Conservation (phyloP, 176 grass and related monocot genomes). For the maize (Zea mays) region DNA sequence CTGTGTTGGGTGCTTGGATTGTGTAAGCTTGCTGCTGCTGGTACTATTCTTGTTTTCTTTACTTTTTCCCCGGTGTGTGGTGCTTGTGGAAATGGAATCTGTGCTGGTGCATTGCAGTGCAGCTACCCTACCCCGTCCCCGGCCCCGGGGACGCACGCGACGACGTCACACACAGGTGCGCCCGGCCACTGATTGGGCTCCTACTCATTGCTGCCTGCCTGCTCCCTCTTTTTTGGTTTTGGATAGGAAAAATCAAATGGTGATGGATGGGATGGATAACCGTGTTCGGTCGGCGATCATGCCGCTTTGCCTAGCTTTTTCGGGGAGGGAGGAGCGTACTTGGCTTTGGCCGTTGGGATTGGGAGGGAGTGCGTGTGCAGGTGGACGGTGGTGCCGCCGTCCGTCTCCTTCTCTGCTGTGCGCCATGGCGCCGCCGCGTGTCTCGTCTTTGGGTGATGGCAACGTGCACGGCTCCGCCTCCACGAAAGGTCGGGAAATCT, state of each 20-base stretch:
- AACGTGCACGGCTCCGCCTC: background rate
- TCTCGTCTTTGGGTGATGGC: background rate
- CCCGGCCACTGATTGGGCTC: slow-evolving; percentile 1
- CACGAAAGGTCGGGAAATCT: background rate
- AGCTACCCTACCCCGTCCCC: background rate
- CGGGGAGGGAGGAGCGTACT: slow-evolving; percentile 5
- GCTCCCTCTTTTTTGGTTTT: background rate
- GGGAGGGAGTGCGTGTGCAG: background rate
- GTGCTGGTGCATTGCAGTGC: background rate
- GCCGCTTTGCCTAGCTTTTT: background rate
- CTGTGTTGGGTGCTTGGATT: no score
- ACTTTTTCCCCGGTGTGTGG: no score
- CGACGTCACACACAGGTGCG: slow-evolving; percentile 18
- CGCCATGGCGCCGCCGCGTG: background rate
- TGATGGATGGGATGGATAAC: background rate
- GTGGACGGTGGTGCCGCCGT: no score
- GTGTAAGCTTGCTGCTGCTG: no score
- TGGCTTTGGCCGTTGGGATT: background rate
- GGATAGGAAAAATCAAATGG: background rate
- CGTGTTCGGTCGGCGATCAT: background rate
- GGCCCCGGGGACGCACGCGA: background rate
- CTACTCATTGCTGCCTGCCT: slow-evolving; percentile 15
- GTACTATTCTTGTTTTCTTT: no score
- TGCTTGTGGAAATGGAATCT: background rate
- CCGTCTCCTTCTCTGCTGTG: background rate